phyloP scores from a whole-genome alignment of 2,329 filamentous ascomycete species.

The Lasiodiplodia gonubiensis region DNA sequence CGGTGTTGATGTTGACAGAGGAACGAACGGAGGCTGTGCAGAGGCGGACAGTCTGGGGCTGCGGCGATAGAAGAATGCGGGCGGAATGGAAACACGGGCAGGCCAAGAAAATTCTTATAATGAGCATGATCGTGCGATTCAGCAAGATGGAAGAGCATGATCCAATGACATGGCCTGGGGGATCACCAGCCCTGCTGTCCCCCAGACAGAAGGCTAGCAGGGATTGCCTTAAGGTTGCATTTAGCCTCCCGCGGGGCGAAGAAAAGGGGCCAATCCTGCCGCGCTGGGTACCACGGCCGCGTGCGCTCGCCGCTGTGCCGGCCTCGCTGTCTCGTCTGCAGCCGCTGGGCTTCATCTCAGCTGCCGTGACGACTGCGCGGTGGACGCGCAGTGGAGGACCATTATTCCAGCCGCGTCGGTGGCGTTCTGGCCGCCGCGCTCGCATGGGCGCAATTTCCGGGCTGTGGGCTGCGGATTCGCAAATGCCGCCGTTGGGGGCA shows the following conservation, averaged over 20 bases:
- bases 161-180: slow-evolving; percentile 16
- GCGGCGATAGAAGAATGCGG: slow-evolving; percentile 15
- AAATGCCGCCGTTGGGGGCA: slow-evolving; percentile 3
- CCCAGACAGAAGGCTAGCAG: slow-evolving; percentile 20
- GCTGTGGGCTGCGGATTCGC: neutral
- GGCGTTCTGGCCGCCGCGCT: neutral
- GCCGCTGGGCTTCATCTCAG: neutral
- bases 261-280: slow-evolving; percentile 20
- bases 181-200: slow-evolving; percentile 17
- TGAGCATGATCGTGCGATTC: slow-evolving; percentile 21
- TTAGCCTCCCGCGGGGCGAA: slow-evolving; percentile 25
- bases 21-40: slow-evolving; percentile 14
- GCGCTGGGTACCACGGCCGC: slow-evolving; percentile 2
- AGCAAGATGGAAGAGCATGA: slow-evolving; percentile 1
- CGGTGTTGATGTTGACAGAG: slow-evolving; percentile 18
- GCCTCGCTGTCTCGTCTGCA: neutral
- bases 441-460: slow-evolving; percentile 16
- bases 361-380: neutral
- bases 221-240: slow-evolving; percentile 26
- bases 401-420: neutral
- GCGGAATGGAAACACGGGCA: slow-evolving; percentile 14
- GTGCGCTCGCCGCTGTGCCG: neutral
- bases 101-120: slow-evolving; percentile 26
- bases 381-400: neutral
- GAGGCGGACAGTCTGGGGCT: neutral